Evolutionary conservation across 2,329 filamentous ascomycete genomes (phyloP).

Genomic region (Xenosphaeropsis pyriputrescens): DNA sequence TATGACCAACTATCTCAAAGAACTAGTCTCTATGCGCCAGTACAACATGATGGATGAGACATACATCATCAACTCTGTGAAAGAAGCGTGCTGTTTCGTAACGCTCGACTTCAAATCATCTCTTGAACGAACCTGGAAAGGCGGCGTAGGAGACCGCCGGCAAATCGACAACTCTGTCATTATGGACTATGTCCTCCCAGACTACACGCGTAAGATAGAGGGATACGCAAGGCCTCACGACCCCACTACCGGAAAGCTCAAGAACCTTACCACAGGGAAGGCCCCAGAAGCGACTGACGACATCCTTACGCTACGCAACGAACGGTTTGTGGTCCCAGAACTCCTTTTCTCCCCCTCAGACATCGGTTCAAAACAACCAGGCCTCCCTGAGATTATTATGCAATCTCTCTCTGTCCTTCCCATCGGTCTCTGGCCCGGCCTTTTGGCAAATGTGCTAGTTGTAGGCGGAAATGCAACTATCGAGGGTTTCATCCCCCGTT

Average conservation of each 20-base stretch:
- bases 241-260: constrained; percentile 37
- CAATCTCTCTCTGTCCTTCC: constrained; percentile 65
- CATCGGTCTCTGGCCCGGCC: constrained; percentile 66
- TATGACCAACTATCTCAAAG: constrained; percentile 83
- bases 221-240: constrained; percentile 71
- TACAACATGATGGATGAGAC: constrained; percentile 94
- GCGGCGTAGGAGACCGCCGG: constrained; percentile 43
- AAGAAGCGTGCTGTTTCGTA: constrained; percentile 78
- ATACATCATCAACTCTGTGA: constrained; percentile 90
- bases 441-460: constrained; percentile 76
- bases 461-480: constrained; percentile 78
- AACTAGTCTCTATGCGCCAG: constrained; percentile 76
- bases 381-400: constrained; percentile 69
- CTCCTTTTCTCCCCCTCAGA: constrained; percentile 78
- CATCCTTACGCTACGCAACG: constrained; percentile 74
- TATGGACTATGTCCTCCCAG: constrained; percentile 84
- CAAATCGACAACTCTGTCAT: constrained; percentile 43
- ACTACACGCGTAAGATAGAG: constrained; percentile 45
- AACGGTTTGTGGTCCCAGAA: constrained; percentile 82
- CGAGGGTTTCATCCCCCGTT: constrained; percentile 64
- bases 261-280: constrained; percentile 23
- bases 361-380: constrained; percentile 71
- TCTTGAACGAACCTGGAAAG: constrained; percentile 76
- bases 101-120: constrained; percentile 62
- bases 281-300: constrained; percentile 51